A percentile compares a stretch with the other conserved stretches of the same genome.
Evolutionary conservation across 2,329 filamentous ascomycete genomes (phyloP).

Genomic region (Colletotrichum theobromicola): DNA sequence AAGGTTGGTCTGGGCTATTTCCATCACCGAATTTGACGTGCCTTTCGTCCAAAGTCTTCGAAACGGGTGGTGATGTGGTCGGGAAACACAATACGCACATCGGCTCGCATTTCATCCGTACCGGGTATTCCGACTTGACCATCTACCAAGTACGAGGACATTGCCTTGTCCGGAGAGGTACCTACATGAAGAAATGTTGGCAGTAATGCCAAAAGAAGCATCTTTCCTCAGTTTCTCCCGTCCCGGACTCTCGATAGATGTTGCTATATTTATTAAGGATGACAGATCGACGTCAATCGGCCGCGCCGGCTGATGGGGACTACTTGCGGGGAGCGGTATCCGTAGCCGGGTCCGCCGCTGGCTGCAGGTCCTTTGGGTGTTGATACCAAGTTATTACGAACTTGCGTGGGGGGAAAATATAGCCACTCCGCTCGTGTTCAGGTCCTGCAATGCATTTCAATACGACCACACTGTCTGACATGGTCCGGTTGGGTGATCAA

Average conservation of each 20-base stretch:
- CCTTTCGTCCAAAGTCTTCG: neutral
- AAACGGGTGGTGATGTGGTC: neutral
- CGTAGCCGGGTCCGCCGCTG: neutral
- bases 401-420: neutral
- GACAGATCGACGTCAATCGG: neutral
- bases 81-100: neutral
- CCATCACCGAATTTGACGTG: neutral
- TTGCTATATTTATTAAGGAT: constrained; percentile 12
- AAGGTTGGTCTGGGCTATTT: neutral
- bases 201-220: neutral
- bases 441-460: neutral
- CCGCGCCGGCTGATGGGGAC: neutral
- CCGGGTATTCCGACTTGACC: neutral
- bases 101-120: neutral
- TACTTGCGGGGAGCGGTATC: neutral
- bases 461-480: neutral
- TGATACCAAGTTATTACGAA: neutral
- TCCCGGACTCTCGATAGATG: neutral
- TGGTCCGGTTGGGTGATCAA: neutral
- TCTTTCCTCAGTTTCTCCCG: neutral
- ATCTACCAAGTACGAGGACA: neutral
- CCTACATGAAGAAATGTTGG: neutral
- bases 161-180: neutral
- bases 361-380: neutral
- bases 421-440: neutral